phyloP scores from a whole-genome alignment of 2,329 filamentous ascomycete species.

The Colletotrichum sansevieriae region DNA sequence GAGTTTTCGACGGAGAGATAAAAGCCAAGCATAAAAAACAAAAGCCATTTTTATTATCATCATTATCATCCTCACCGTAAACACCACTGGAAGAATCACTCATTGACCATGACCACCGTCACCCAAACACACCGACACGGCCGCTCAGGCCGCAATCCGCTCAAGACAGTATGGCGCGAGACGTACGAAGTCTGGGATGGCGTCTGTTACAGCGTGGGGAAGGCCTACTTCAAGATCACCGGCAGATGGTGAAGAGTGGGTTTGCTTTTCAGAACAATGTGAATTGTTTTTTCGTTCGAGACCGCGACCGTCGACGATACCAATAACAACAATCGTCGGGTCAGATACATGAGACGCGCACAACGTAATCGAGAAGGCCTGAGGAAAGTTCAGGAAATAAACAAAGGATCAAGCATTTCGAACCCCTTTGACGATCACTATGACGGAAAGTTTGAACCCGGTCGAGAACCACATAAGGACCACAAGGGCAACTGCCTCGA shows the following conservation, averaged over 20 bases:
- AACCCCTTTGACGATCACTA: neutral
- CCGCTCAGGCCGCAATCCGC: conserved; percentile 55
- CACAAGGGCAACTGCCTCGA: neutral
- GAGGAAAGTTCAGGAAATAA: neutral
- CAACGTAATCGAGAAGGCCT: neutral
- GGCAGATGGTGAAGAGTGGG: conserved; percentile 32
- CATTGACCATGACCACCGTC: conserved; percentile 63
- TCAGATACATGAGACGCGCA: neutral
- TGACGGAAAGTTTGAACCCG: neutral
- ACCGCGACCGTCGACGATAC: neutral
- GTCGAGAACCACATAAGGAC: neutral
- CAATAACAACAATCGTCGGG: neutral
- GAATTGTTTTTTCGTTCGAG: too few species aligned
- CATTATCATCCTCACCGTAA: neutral
- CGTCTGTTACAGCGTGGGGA: conserved; percentile 55
- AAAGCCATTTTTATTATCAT: neutral
- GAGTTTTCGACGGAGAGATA: neutral
- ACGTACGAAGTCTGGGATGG: conserved; percentile 56
- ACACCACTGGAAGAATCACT: neutral
- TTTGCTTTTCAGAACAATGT: too few species aligned
- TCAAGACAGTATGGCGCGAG: conserved; percentile 47
- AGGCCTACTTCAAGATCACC: conserved; percentile 52
- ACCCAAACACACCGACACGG: conserved; percentile 73
- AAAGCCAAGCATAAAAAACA: neutral
- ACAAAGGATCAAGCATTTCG: conserved; percentile 3